Conservation (phyloP, 129 eudicot genomes). For the Erigeron canadensis region DNA sequence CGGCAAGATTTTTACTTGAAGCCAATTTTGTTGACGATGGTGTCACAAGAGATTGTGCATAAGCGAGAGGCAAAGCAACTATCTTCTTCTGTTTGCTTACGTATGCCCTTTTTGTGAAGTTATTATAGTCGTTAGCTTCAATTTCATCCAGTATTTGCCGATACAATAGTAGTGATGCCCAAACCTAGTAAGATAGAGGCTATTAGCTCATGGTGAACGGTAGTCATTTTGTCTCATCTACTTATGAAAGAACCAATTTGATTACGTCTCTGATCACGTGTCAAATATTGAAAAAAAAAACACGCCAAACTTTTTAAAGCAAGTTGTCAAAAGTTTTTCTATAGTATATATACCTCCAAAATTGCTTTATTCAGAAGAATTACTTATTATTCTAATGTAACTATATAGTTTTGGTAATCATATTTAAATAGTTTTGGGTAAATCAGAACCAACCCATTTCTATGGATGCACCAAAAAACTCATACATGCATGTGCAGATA, state of each 20-base stretch:
- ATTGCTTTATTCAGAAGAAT: neutral
- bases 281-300: neutral
- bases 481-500: neutral
- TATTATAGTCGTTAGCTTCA: constrained; percentile 92
- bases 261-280: neutral
- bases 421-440: too few species aligned
- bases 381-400: neutral
- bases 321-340: neutral
- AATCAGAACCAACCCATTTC: too few species aligned
- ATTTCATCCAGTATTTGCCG: constrained; percentile 89
- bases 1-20: constrained; percentile 19
- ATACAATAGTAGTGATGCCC: constrained; percentile 89
- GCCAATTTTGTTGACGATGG: constrained; percentile 48
- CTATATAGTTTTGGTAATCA: constrained; percentile 3
- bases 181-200: constrained; percentile 48
- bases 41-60: constrained; percentile 66
- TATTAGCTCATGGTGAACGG: neutral
- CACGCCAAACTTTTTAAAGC: neutral
- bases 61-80: constrained; percentile 79
- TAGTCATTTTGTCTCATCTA: neutral
- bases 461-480: neutral
- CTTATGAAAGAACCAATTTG: neutral
- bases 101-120: constrained; percentile 87
- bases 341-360: neutral
- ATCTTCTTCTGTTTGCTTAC: constrained; percentile 89